Conservation (phyloP, 345 rosid genomes). For the Arabidopsis suecica region DNA sequence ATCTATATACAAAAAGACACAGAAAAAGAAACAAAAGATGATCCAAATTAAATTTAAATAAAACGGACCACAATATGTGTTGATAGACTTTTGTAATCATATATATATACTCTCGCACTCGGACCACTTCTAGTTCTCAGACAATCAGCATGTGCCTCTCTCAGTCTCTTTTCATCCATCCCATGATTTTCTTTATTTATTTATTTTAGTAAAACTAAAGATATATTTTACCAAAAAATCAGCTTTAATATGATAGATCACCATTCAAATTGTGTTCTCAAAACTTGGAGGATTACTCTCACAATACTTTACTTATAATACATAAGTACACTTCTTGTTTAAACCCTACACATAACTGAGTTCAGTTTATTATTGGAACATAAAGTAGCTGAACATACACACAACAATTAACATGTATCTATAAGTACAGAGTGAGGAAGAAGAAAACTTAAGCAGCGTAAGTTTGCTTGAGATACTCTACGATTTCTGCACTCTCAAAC, state of each 20-base stretch:
- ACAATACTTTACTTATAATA: background rate
- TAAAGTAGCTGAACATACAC: constrained; percentile 24
- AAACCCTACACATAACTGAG: constrained; percentile 15
- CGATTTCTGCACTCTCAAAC: constrained; percentile 95
- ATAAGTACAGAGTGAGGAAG: constrained; percentile 21
- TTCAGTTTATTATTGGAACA: constrained; percentile 14
- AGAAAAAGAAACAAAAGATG: constrained; percentile 31
- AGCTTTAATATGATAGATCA: background rate
- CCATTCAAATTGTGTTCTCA: background rate
- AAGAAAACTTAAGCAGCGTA: constrained; percentile 55
- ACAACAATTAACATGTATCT: background rate
- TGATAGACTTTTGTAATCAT: constrained; percentile 29
- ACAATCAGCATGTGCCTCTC: constrained; percentile 6
- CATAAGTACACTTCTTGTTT: constrained; percentile 6
- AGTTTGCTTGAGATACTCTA: constrained; percentile 79
- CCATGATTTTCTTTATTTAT: background rate
- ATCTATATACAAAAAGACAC: constrained; percentile 24
- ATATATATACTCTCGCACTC: background rate
- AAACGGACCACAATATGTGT: constrained; percentile 37
- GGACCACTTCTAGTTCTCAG: constrained; percentile 25
- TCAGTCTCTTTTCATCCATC: background rate
- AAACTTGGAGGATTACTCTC: background rate
- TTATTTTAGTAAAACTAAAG: background rate
- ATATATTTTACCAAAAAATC: no score
- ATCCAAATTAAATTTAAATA: background rate